Conservation (phyloP, 208 protist species). For the Trypanosoma avium region DNA sequence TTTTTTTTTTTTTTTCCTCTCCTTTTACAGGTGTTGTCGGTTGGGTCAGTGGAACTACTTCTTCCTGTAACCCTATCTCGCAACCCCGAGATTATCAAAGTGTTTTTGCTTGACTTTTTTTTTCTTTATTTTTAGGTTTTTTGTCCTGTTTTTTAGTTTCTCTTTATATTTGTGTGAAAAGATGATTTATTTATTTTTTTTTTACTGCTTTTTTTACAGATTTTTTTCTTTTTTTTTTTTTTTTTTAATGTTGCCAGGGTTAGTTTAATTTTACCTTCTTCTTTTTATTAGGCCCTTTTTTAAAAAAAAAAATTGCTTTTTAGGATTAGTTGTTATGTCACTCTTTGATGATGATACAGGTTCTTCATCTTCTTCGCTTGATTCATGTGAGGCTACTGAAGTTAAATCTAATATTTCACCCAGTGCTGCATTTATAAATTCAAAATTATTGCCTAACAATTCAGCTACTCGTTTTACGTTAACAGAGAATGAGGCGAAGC, state of each 20-base stretch:
- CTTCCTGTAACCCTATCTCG: constrained; percentile 40
- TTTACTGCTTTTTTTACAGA: constrained; percentile 7
- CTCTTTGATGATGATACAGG: constrained; percentile 32
- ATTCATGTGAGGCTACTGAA: background rate
- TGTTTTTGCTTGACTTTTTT: background rate
- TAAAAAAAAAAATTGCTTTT: too few species aligned
- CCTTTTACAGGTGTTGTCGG: constrained; percentile 37
- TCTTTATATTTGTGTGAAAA: constrained; percentile 8
- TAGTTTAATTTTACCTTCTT: background rate
- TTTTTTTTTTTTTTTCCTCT: background rate
- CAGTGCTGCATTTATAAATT: too few species aligned
- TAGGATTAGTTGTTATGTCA: constrained; percentile 27
- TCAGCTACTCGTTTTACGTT: constrained; percentile 18
- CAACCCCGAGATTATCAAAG: constrained; percentile 43
- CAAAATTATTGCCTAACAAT: too few species aligned
- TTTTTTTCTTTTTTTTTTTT: constrained; percentile 13
- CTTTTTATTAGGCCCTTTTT: too few species aligned
- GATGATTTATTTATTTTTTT: constrained; percentile 14
- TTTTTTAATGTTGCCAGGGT: background rate
- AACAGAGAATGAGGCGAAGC: constrained; percentile 17
- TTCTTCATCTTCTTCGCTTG: constrained; percentile 1
- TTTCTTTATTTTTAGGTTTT: background rate
- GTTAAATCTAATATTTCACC: too few species aligned
- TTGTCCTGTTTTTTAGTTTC: constrained; percentile 1
- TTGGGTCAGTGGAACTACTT: constrained; percentile 26